These are phyloP conservation scores for Neospora caninum DNA, from an alignment of 169 alveolate species.

Conservation along the genomic window DNA sequence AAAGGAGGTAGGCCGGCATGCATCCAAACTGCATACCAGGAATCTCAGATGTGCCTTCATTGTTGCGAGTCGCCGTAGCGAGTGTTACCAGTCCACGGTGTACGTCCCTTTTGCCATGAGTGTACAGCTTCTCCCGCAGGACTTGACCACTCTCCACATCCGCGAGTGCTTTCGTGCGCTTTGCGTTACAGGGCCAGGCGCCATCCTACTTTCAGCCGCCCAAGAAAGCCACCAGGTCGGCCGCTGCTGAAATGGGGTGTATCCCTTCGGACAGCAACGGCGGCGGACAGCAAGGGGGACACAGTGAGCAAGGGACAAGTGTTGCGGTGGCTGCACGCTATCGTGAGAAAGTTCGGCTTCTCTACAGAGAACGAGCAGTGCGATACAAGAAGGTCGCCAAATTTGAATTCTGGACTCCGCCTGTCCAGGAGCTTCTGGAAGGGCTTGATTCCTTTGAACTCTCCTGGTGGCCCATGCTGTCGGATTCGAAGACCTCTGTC, in stretches of 20 bases:
- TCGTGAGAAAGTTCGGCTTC: background rate
- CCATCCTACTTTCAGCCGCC: background rate
- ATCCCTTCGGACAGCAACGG: no score
- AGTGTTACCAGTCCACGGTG: no score
- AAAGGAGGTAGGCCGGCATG: background rate
- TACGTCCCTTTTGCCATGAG: no score
- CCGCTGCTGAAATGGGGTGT: background rate
- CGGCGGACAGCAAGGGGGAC: no score
- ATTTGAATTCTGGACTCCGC: background rate
- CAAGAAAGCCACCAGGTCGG: background rate
- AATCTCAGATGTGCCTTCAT: background rate
- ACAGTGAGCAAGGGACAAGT: no score
- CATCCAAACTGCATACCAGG: background rate
- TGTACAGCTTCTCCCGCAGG: no score
- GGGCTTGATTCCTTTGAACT: background rate
- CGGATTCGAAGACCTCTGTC: background rate
- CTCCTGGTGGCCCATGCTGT: background rate
- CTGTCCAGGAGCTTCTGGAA: background rate
- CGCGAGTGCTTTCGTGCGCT: background rate
- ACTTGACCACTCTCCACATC: background rate
- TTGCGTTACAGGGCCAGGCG: background rate
- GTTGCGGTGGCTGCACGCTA: background rate
- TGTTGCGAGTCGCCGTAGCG: no score
- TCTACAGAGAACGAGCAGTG: background rate
- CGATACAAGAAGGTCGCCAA: background rate